Conservation (phyloP, 805 yeast species). For the Ogataea corticis region DNA sequence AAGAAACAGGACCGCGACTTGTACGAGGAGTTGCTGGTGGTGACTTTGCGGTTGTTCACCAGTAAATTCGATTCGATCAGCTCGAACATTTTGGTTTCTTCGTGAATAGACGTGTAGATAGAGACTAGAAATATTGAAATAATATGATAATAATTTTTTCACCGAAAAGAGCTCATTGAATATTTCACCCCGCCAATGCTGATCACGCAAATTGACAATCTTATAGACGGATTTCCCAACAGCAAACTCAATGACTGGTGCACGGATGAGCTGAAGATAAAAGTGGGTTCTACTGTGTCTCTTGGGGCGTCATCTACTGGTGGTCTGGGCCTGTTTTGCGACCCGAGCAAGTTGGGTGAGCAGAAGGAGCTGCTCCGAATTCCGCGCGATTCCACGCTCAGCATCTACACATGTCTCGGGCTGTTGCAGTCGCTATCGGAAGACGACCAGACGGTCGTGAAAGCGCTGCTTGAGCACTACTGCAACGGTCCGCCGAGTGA, state of each 20-base stretch:
- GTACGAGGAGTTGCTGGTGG: constrained; percentile 62
- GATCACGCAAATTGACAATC: background rate
- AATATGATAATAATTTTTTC: background rate
- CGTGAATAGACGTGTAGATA: constrained; percentile 7
- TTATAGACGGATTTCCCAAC: background rate
- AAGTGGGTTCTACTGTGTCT: constrained; percentile 10
- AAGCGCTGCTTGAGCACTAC: constrained; percentile 18
- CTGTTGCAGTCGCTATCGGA: constrained; percentile 18
- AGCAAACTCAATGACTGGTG: background rate
- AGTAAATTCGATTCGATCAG: constrained; percentile 75
- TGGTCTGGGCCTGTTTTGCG: constrained; percentile 40
- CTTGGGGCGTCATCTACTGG: constrained; percentile 25
- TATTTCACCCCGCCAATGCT: background rate
- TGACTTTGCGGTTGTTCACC: constrained; percentile 62
- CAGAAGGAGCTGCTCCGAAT: constrained; percentile 39
- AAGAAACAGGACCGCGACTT: constrained; percentile 50
- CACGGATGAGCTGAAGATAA: background rate
- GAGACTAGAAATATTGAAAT: background rate
- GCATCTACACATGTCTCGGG: constrained; percentile 33
- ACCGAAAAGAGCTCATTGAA: no score
- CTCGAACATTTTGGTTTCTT: constrained; percentile 65
- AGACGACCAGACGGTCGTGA: constrained; percentile 22
- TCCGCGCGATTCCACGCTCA: constrained; percentile 34
- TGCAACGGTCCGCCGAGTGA: constrained; percentile 22
- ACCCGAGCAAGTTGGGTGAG: background rate